Conservation (phyloP, 805 yeast species). For the Starmerella bombi region DNA sequence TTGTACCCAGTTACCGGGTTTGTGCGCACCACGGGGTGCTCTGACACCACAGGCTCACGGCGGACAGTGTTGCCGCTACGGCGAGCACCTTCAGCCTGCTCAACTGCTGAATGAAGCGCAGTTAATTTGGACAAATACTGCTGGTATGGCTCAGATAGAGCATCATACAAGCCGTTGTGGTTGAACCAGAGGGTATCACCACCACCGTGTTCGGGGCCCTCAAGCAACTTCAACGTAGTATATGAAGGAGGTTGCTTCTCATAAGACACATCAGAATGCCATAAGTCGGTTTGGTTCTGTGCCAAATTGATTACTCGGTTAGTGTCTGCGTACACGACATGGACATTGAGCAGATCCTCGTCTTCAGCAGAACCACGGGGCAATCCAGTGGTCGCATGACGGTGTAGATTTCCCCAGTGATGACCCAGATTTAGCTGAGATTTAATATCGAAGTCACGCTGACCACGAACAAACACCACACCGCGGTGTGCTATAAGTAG, state of each 20-base stretch:
- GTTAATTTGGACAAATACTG: conserved; percentile 37
- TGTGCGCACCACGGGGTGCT: conserved; percentile 58
- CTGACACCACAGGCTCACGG: conserved; percentile 47
- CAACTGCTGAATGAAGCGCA: conserved; percentile 50
- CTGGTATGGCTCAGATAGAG: conserved; percentile 37
- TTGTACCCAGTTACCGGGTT: conserved; percentile 62
- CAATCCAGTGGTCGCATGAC: conserved; percentile 33
- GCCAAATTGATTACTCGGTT: conserved; percentile 22
- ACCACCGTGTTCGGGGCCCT: conserved; percentile 43
- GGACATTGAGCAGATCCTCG: conserved; percentile 35
- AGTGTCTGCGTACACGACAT: conserved; percentile 24
- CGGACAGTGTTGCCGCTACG: conserved; percentile 50
- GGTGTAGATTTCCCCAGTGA: conserved; percentile 48
- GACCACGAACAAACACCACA: conserved; percentile 39
- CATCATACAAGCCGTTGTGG: conserved; percentile 41
- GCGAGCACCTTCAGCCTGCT: conserved; percentile 48
- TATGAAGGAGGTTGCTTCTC: conserved; percentile 57
- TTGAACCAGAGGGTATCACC: conserved; percentile 46
- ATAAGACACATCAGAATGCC: conserved; percentile 69
- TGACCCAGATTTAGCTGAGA: conserved; percentile 48
- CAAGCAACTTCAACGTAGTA: conserved; percentile 41
- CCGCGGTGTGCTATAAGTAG: conserved; percentile 36
- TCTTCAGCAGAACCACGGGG: conserved; percentile 45
- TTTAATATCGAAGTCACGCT: conserved; percentile 46
- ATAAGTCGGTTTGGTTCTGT: conserved; percentile 26